phyloP scores from a whole-genome alignment of 208 protist genomes.

The Herpetomonas samuelpessoai region DNA sequence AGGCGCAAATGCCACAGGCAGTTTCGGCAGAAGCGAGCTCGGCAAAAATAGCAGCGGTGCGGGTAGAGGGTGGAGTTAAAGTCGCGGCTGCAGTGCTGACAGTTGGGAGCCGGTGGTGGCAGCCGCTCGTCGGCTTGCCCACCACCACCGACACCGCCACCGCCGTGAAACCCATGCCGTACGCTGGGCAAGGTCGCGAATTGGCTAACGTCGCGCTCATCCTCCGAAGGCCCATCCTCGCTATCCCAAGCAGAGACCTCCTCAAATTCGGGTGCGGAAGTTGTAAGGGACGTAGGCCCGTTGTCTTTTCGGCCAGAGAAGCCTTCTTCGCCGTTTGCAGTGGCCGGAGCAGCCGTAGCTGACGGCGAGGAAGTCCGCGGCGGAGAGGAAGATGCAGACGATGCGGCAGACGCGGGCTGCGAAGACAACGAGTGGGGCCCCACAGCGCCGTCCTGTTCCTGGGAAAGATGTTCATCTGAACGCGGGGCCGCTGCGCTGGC shows the following conservation, averaged over 20 bases:
- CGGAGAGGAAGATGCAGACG: no score
- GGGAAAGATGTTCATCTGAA: no score
- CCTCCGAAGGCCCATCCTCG: constrained; percentile 7
- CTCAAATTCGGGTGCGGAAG: neutral
- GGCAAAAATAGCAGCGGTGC: constrained; percentile 69
- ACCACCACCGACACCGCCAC: constrained; percentile 1
- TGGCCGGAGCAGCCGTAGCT: no score
- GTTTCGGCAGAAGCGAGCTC: constrained; percentile 45
- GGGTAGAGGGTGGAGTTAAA: constrained; percentile 62
- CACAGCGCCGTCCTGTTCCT: no score
- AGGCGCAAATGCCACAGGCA: constrained; percentile 45
- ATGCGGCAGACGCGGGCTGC: no score
- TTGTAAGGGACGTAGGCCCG: no score
- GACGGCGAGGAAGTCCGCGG: no score
- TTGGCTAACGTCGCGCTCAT: neutral
- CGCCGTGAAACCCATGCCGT: constrained; percentile 15
- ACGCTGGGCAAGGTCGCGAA: no score
- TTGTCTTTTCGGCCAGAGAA: no score
- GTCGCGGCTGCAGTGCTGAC: constrained; percentile 52
- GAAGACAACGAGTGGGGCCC: no score
- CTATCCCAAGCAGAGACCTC: constrained; percentile 2
- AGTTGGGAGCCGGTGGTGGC: constrained; percentile 31
- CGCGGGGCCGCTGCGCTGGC: no score
- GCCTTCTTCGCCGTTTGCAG: no score
- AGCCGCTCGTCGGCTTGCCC: constrained; percentile 28